Conservation (phyloP, 2,329 filamentous ascomycete species). For the Colletotrichum spinosum region DNA sequence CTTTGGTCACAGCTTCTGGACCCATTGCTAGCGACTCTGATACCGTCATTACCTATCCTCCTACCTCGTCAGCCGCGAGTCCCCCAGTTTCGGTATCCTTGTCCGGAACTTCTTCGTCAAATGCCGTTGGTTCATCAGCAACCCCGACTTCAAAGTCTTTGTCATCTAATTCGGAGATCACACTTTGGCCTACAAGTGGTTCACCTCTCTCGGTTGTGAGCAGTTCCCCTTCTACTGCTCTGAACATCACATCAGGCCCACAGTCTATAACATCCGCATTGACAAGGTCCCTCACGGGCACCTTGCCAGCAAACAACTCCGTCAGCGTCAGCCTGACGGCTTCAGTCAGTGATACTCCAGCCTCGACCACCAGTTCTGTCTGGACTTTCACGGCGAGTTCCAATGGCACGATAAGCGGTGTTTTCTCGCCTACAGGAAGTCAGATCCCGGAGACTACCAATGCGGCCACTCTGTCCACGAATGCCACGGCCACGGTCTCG, state of each 20-base stretch:
- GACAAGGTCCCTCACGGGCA: not conserved
- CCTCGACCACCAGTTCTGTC: not conserved
- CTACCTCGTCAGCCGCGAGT: not conserved
- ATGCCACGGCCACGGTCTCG: not conserved
- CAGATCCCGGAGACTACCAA: not conserved
- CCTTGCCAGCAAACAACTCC: too few relatives aligned
- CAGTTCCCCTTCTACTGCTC: too few relatives aligned
- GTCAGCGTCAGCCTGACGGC: not conserved
- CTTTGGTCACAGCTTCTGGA: not conserved
- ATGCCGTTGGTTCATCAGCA: not conserved
- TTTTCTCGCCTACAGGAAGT: not conserved
- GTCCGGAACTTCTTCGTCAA: not conserved
- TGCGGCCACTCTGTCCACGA: not conserved
- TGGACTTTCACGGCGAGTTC: not conserved
- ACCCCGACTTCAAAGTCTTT: not conserved
- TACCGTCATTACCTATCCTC: not conserved
- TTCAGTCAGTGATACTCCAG: not conserved
- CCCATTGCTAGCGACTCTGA: not conserved
- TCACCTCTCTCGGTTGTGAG: not conserved
- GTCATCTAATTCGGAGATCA: not conserved
- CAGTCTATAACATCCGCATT: not conserved
- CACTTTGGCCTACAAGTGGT: slow-evolving; percentile 9
- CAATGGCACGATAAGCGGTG: not conserved
- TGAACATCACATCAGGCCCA: too few relatives aligned
- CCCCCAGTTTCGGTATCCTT: not conserved